Evolutionary conservation across 108 stramenopile genomes (phyloP), one percentile per base, ranked within the genome.

Genomic region (Skeletonema costatum): DNA sequence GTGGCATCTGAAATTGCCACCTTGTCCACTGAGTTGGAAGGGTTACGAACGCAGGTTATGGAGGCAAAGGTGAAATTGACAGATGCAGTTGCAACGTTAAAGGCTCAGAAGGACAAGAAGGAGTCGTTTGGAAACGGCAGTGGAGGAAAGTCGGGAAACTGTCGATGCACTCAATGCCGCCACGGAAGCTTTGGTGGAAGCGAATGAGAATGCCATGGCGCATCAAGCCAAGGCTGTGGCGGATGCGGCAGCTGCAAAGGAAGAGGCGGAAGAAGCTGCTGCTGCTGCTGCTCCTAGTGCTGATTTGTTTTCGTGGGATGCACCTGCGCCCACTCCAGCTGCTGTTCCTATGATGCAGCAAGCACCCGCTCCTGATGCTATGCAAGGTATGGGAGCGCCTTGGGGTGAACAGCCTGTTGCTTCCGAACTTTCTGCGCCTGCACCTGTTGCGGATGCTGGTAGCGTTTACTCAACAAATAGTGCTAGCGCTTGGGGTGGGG

Each of bases 51-150:
- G 60, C 77, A 92, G 66, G 90, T 96, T 2, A 64, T 87, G n/a
- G 81, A 88, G 32, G 74, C 87, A 10, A 93, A 93, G 66, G 73
- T 79, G 2, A 81, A 77, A 5, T 77, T 96, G 51, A 58, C 87
- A 3, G 94, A 93, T 56, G 82, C 91, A 21, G 83, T 88, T n/a
- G 88, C 82, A 13, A 85, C 84, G 53, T 81, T 96, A 53, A 92
- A 92, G 65, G 83, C 89, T 9, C 85, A 87, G 42, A 80, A 87
- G 76, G 94, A 90, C 32, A 86, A 87, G 71, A 90, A 88, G 70
- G 83, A 74, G 38, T 74, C 70, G 31, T 51, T 51, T 82, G 58
- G 70, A 75, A 44, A 59, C 39, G 32, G 64, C 74, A 31, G 63
- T 82, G 16, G 69, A 50, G 44, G 81, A 82, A 19, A 70, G 66